Evolutionary conservation across 2,329 filamentous ascomycete species (phyloP).

Genomic region (Bimuria novae-zelandiae): DNA sequence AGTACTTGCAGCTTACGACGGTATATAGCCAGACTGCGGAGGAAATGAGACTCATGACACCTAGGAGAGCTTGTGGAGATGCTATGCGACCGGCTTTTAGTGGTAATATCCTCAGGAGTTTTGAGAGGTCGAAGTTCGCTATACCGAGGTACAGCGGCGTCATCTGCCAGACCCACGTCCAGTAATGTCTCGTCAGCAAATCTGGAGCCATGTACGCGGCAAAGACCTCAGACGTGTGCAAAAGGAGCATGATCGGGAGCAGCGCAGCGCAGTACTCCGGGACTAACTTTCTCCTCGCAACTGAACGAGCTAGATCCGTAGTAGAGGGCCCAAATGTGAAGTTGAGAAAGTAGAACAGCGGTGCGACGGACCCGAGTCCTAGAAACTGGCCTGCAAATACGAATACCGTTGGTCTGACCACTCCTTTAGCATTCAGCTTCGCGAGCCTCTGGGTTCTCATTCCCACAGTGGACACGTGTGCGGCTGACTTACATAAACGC

Average conservation of each 20-base stretch:
- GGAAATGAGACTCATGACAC: background rate
- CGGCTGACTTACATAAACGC: slow-evolving; percentile 3
- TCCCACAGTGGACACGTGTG: no score
- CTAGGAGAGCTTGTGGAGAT: background rate
- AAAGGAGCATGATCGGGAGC: background rate
- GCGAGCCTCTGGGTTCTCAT: background rate
- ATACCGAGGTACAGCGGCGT: slow-evolving; percentile 1
- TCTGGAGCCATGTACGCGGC: background rate
- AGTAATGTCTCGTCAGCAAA: slow-evolving; percentile 3
- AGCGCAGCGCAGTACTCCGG: background rate
- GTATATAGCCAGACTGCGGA: slow-evolving; percentile 3
- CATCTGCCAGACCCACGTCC: slow-evolving; percentile 12
- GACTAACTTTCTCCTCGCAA: background rate
- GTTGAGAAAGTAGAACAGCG: slow-evolving; percentile 2
- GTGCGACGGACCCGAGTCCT: slow-evolving; percentile 1
- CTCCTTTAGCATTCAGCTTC: background rate
- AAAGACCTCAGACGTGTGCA: background rate
- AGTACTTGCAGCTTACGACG: background rate
- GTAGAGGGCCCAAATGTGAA: background rate
- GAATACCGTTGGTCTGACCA: slow-evolving; percentile 5
- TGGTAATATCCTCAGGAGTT: background rate
- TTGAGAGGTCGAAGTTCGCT: background rate
- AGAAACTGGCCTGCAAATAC: background rate
- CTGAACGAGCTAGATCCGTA: background rate
- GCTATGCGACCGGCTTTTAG: background rate